These are phyloP conservation scores for Borovskyia barvae DNA, from an alignment of 208 protist species.

Conservation along the genomic window DNA sequence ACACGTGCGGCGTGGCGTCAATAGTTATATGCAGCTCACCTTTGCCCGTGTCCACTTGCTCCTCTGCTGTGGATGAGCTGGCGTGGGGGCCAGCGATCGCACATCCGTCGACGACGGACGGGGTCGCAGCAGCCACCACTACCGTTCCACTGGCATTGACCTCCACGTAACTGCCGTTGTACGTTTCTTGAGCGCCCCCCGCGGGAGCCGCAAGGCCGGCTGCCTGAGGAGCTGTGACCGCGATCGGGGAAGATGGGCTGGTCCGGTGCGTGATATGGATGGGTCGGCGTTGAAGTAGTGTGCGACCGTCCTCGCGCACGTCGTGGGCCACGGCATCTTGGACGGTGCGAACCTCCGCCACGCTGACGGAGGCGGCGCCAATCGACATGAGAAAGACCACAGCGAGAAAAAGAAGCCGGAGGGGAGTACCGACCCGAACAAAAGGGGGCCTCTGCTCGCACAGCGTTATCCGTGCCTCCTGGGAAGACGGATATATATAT, in stretches of 20 bases:
- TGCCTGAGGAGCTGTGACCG: background rate
- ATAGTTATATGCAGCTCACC: conserved; percentile 63
- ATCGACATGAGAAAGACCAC: conserved; percentile 11
- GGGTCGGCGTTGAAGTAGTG: conserved; percentile 72
- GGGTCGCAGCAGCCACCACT: conserved; percentile 57
- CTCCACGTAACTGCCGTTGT: conserved; percentile 65
- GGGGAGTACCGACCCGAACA: background rate
- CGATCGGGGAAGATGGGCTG: conserved; percentile 10
- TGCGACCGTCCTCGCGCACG: conserved; percentile 72
- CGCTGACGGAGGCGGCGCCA: conserved; percentile 39
- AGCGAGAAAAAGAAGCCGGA: conserved; percentile 7
- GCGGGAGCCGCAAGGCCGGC: background rate
- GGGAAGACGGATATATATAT: too few species aligned
- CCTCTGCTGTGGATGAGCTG: conserved; percentile 3
- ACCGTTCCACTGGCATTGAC: conserved; percentile 53
- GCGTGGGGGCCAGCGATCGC: background rate
- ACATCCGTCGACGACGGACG: conserved; percentile 60
- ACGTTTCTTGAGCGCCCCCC: conserved; percentile 25
- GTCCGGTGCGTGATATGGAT: conserved; percentile 27
- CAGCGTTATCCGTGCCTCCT: too few species aligned
- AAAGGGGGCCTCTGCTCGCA: too few species aligned
- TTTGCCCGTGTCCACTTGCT: conserved; percentile 8
- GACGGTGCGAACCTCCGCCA: conserved; percentile 62
- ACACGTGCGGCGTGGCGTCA: conserved; percentile 62
- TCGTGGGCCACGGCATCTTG: conserved; percentile 71